A percentile compares a stretch with the other conserved stretches of the same genome.
phyloP scores from a whole-genome alignment of 495 filamentous ascomycete species.

The Aspergillus carlsbadensis region DNA sequence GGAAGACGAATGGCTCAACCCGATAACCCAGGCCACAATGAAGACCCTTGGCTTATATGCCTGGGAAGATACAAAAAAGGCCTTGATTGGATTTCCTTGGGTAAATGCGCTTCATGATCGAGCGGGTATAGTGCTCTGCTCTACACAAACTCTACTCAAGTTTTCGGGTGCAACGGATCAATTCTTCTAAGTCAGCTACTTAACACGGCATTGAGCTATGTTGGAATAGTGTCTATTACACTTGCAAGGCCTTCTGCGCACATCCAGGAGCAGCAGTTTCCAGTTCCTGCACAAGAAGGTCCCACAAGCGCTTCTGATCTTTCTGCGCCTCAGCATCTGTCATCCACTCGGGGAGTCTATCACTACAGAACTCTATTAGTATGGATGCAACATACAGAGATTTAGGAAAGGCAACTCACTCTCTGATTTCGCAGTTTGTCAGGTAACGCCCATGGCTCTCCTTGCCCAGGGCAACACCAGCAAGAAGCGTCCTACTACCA shows the following conservation, averaged over 20 bases:
- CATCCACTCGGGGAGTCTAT: neutral
- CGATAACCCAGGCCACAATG: neutral
- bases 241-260: conserved; percentile 1
- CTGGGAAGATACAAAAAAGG: neutral
- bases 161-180: neutral
- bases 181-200: neutral
- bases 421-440: neutral
- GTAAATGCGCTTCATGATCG: conserved; percentile 1
- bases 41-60: neutral
- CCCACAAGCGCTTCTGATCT: neutral
- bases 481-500: conserved; percentile 5
- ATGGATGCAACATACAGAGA: neutral
- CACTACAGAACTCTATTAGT: neutral
- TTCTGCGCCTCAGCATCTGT: conserved; percentile 1
- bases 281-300: neutral
- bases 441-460: neutral
- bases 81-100: neutral
- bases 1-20: conserved; percentile 1
- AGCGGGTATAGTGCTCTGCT: neutral
- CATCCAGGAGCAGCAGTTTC: conserved; percentile 2
- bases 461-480: neutral
- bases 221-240: neutral
- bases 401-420: neutral
- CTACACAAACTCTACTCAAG: neutral
- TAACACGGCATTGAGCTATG: neutral